phyloP scores from a whole-genome alignment of 2,329 filamentous ascomycete genomes.

The Zalaria obscura region DNA sequence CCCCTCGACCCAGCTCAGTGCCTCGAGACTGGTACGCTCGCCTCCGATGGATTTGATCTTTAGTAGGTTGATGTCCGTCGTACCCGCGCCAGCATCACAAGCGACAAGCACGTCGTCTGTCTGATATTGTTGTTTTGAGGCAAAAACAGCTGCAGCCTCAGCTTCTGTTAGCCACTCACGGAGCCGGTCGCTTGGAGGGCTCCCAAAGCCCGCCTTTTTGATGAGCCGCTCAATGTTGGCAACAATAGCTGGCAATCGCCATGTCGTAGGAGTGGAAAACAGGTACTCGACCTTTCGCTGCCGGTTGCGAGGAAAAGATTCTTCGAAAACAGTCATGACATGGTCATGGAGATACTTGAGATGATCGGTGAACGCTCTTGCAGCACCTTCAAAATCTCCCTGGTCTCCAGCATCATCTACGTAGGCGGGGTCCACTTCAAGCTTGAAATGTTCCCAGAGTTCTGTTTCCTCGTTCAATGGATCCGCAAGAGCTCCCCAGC shows the following conservation, averaged over 20 bases:
- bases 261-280: conserved; percentile 10
- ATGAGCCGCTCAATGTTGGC: conserved; percentile 7
- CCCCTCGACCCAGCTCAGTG: conserved; percentile 6
- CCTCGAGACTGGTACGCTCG: background rate
- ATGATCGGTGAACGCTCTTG: conserved; percentile 8
- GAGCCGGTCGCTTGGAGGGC: conserved; percentile 18
- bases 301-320: conserved; percentile 2
- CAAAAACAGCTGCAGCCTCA: conserved; percentile 38
- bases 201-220: conserved; percentile 1
- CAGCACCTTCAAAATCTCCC: conserved; percentile 4
- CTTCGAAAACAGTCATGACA: conserved; percentile 3
- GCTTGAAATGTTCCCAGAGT: conserved; percentile 10
- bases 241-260: conserved; percentile 8
- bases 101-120: conserved; percentile 32
- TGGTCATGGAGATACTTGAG: conserved; percentile 4
- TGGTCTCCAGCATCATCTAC: background rate
- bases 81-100: conserved; percentile 38
- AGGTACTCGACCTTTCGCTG: conserved; percentile 6
- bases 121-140: conserved; percentile 15
- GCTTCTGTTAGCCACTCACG: conserved; percentile 37
- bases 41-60: conserved; percentile 12
- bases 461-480: conserved; percentile 4
- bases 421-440: conserved; percentile 9
- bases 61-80: conserved; percentile 26
- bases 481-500: conserved; percentile 11